Conservation (phyloP, 352 stramenopile genomes). For the Globisporangium barbulae region DNA sequence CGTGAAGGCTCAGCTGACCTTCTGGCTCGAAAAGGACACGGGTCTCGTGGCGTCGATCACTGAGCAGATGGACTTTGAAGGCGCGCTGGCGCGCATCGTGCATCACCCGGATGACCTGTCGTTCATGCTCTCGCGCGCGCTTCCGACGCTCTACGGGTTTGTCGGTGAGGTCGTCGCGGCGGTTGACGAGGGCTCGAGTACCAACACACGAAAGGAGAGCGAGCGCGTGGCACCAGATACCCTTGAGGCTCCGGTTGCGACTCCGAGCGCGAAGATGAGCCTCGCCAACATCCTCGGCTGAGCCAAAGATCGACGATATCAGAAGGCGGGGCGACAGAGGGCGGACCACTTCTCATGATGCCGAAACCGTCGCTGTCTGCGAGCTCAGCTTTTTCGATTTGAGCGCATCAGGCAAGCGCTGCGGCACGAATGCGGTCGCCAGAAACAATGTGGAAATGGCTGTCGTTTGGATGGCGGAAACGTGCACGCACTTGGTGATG, state of each 20-base stretch:
- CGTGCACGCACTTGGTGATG: neutral
- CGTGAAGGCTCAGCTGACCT: conserved; percentile 4
- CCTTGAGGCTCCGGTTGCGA: neutral
- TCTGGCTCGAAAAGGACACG: conserved; percentile 14
- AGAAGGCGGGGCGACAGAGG: too few relatives aligned
- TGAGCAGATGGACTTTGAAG: conserved; percentile 17
- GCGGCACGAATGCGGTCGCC: neutral
- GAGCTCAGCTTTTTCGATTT: neutral
- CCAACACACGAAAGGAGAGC: neutral
- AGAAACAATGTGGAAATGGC: neutral
- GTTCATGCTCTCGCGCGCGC: conserved; percentile 11
- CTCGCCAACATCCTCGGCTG: conserved; percentile 14
- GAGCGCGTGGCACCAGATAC: neutral
- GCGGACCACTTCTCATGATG: too few relatives aligned
- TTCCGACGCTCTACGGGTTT: conserved; percentile 12
- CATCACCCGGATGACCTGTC: conserved; percentile 9
- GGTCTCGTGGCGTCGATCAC: conserved; percentile 10
- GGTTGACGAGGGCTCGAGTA: neutral
- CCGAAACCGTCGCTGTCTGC: neutral
- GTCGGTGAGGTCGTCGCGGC: conserved; percentile 3
- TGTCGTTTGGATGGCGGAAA: neutral
- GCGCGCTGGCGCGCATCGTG: conserved; percentile 11
- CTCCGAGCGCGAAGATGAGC: conserved; percentile 8
- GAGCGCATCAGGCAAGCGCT: too few relatives aligned
- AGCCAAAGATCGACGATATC: neutral